Conservation (phyloP, 805 yeast genomes). For the Candida hispaniensis region DNA sequence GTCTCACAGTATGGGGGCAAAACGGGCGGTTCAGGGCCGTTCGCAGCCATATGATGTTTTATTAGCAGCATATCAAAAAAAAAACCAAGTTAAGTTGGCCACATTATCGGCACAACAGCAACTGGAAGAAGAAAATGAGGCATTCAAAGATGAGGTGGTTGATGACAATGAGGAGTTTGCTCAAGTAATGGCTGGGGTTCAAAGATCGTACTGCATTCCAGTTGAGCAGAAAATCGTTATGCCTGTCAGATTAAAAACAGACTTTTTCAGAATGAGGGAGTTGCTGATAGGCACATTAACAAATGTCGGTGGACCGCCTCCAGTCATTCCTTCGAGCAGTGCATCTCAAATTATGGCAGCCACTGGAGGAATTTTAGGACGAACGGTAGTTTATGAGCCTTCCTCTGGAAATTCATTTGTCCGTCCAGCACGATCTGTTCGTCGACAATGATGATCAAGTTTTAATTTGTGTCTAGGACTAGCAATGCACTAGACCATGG, state of each 20-base stretch:
- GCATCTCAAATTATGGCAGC: constrained; percentile 25
- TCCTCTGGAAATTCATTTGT: constrained; percentile 22
- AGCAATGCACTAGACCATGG: no score
- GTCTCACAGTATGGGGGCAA: constrained; percentile 91
- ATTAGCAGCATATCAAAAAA: constrained; percentile 75
- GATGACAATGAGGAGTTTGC: constrained; percentile 88
- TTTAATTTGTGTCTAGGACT: no score
- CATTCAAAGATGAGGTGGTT: constrained; percentile 28
- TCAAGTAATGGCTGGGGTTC: constrained; percentile 75
- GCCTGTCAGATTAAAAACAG: constrained; percentile 59
- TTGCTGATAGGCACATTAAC: constrained; percentile 76
- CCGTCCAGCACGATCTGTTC: constrained; percentile 25
- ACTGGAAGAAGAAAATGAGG: constrained; percentile 27
- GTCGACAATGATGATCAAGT: constrained; percentile 3
- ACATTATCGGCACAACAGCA: constrained; percentile 31
- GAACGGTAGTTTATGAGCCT: constrained; percentile 28
- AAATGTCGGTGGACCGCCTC: constrained; percentile 15
- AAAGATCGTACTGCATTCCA: constrained; percentile 71
- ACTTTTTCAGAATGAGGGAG: constrained; percentile 80
- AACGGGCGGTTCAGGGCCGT: constrained; percentile 80
- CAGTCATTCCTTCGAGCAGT: constrained; percentile 5
- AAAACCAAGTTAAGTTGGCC: constrained; percentile 78
- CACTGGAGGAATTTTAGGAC: constrained; percentile 28
- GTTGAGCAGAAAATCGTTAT: constrained; percentile 62
- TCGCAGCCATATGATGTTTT: constrained; percentile 77